phyloP scores from a whole-genome alignment of 345 rosid genomes.

The Punica granatum region DNA sequence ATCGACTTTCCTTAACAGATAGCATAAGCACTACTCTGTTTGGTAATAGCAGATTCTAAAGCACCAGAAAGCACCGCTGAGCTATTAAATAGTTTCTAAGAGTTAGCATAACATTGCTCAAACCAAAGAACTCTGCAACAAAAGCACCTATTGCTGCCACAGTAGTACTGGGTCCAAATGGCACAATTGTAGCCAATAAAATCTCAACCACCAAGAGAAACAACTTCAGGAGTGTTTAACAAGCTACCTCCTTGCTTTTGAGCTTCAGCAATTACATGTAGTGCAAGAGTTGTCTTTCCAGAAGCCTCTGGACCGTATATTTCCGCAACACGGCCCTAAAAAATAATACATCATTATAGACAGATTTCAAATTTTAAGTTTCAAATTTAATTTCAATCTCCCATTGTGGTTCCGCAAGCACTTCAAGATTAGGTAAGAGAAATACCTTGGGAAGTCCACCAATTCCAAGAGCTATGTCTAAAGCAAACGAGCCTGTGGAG shows the following conservation, averaged over 20 bases:
- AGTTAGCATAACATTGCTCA: not conserved
- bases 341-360: not conserved
- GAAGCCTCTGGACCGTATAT: slow-evolving; percentile 99
- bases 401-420: not conserved
- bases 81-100: not conserved
- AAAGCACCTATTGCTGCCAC: not conserved
- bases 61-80: not conserved
- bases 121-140: not conserved
- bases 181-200: not conserved
- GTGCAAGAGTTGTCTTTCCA: slow-evolving; percentile 95
- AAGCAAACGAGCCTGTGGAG: slow-evolving; percentile 85
- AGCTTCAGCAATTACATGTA: slow-evolving; percentile 95
- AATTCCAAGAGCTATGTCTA: slow-evolving; percentile 74
- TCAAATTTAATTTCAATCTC: not conserved
- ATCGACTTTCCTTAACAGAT: not conserved
- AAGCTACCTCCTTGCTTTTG: slow-evolving; percentile 89
- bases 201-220: not conserved
- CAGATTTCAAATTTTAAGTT: not conserved
- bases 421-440: not conserved
- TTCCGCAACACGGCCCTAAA: slow-evolving; percentile 95
- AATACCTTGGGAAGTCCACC: slow-evolving; percentile 98
- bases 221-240: not conserved
- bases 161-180: not conserved
- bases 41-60: not conserved
- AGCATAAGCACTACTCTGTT: not conserved